Evolutionary conservation across 2,329 filamentous ascomycete species (phyloP), one percentile per base, ranked within the genome.

Genomic region (Paracorniculantispora psalliotae): DNA sequence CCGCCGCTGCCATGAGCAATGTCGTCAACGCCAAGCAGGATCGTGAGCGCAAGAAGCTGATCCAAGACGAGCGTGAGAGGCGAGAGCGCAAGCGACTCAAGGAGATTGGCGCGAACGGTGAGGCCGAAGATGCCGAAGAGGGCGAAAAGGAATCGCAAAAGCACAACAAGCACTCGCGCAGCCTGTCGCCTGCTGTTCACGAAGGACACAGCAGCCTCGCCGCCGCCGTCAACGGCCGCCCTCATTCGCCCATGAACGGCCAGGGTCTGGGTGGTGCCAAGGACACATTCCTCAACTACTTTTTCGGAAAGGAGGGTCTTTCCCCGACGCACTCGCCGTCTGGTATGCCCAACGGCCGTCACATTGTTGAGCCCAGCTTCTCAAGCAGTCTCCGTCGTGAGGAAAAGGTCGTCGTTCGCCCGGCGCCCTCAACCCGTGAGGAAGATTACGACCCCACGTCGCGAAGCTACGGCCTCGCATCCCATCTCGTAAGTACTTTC

Each of bases 271-370:
- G 87, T 59, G 83, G 78, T 61, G 85, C 90, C 43, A 85, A 88
- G 62, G 94, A 99, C 75, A 96, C 92, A 0, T 99, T 99, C 79
- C 75, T 99, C 62, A 97, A 93, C 75, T 99, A 99, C 75, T 99
- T 99, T 76, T 99, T 99, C 68, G 92, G 94, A 67, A 97, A 99
- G 71, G 94, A 99, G 62, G 90, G 90, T 49, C 80, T 83, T 26
- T 67, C 68, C 41, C 74, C 79, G 33, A 65, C 67, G 12, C 66
- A 67, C 4, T 58, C 76, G 79, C 60, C 70, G 4, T 66, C 64
- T 59, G 65, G 67, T 15, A 54, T 62, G 7, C 61, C 65, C 49
- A 66, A 69, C 57, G 65, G 65, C 57, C 81, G 92, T 64, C 91
- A 96, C 69, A 86, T 91, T 52, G 81, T 83, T 26, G 93, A 97